Evolutionary conservation across 345 rosid genomes (phyloP), one percentile per base, ranked within the genome.

Genomic region (Capsella bursapastoris): DNA sequence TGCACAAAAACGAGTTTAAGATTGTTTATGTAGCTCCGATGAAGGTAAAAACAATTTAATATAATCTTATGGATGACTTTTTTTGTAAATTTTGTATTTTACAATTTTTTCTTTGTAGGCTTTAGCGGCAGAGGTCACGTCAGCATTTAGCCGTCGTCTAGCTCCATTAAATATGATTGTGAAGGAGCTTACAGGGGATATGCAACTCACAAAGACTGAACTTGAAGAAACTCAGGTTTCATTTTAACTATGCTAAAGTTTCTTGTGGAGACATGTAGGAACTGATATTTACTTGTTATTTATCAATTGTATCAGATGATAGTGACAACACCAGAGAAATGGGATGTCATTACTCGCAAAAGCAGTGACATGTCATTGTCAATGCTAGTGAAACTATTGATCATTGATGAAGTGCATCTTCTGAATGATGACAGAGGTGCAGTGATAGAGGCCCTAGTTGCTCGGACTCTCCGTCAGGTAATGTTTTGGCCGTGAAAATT

Each of bases 301-400:
- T 28, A 51, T 16, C 67, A 64, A 55, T 71, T 72, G 41, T 80
- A 74, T 83, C 81, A 94, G 98, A 94, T 94, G 98, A 94, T 94
- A 73, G 98, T 94, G 73, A 94, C 98, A 69, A 94, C 98, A 28
- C 98, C 98, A 51, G 98, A 94, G 86, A 94, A 94, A 82, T 94
- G 98, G 98, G 98, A 94, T 89, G 98, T 94, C 72, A 94, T 94
- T 83, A 91, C 98, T 69, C 97, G 98, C 77, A 94, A 94, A 82
- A 94, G 96, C 87, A 94, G 98, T 62, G 98, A 94, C 76, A 94
- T 94, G 98, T 84, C 98, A 37, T 87, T 94, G 77, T 94, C 97
- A 76, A 87, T 91, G 96, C 86, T 94, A 68, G 97, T 94, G 80
- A 94, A 94, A 83, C 96, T 94, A 80, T 84, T 94, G 76, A 94